Evolutionary conservation across 2,329 filamentous ascomycete species (phyloP), one percentile per base, ranked within the genome.

Genomic region (Onygena corvina): DNA sequence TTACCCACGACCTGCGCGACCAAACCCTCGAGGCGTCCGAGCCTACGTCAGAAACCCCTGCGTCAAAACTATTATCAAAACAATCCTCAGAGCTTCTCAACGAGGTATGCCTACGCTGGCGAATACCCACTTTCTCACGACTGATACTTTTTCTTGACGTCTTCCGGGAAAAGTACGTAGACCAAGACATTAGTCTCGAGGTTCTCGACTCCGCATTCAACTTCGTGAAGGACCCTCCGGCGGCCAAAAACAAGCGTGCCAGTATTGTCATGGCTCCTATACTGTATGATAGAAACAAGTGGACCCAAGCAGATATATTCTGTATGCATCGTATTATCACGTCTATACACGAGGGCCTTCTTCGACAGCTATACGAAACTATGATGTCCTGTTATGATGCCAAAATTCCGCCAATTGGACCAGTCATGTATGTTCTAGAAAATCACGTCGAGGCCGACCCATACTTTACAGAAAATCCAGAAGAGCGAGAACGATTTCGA

Each of bases 101-200:
- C 52, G 90, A 96, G 64, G 75, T 95, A 50, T 86, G 83, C 52
- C 71, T 87, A 54, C 80, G 89, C 59, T 98, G 92, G 92, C 82
- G 92, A 46, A 76, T 98, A 53, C 88, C 90, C 1, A 81, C 83
- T 55, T 87, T 82, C 60, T 86, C 87, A 2, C 79, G 88, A 38
- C 74, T 87, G 47, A 80, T 94, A 4, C 68, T 90, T 4, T 82
- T 94, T 58, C 69, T 96, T 30, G 92, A 96, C 67, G 84, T 93
- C 50, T 77, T 87, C 4, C 77, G 83, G 18, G 83, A 88, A 59
- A 92, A 92, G 64, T 96, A 88, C 61, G 71, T 87, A 40, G 84
- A 94, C 56, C 81, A 86, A 56, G 84, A 94, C 59, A 80, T 94
- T 51, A 76, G 78, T 11, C 77, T 92, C 9, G 82, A 90, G 57